Evolutionary conservation across 495 filamentous ascomycete species (phyloP).

Genomic region (Haplographium delicatum): DNA sequence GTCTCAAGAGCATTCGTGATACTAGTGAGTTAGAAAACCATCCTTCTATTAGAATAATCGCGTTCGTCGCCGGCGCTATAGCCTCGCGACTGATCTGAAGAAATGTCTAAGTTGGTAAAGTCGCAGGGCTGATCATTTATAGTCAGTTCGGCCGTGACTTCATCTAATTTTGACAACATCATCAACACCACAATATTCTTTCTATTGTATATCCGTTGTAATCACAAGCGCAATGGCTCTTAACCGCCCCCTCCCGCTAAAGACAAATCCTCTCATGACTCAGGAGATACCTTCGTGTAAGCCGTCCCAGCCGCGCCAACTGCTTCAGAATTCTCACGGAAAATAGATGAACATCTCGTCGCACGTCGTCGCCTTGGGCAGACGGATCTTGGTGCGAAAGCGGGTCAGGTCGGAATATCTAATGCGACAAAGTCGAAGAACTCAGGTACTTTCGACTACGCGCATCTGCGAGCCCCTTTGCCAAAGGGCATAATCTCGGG

Average conservation of each 20-base stretch:
- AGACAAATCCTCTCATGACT: slow-evolving; percentile 70
- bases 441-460: slow-evolving; percentile 87
- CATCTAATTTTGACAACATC: no score
- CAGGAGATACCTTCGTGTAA: slow-evolving; percentile 59
- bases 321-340: slow-evolving; percentile 28
- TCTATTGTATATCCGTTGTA: no score
- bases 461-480: slow-evolving; percentile 85
- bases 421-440: slow-evolving; percentile 65
- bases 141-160: no score
- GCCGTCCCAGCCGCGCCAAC: slow-evolving; percentile 38
- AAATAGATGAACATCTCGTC: slow-evolving; percentile 74
- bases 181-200: not conserved
- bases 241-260: slow-evolving; percentile 59
- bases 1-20: not conserved
- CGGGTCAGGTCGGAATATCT: slow-evolving; percentile 55
- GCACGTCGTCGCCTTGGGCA: slow-evolving; percentile 83
- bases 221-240: slow-evolving; percentile 44
- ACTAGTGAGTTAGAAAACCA: not conserved
- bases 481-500: slow-evolving; percentile 85
- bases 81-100: not conserved
- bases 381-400: slow-evolving; percentile 81
- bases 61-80: no score
- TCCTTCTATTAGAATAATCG: no score
- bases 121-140: no score
- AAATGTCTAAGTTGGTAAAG: not conserved